Evolutionary conservation across 768 basidiomycete genomes (phyloP), one percentile per base, ranked within the genome.

Genomic region (Daedaleopsis nitida): DNA sequence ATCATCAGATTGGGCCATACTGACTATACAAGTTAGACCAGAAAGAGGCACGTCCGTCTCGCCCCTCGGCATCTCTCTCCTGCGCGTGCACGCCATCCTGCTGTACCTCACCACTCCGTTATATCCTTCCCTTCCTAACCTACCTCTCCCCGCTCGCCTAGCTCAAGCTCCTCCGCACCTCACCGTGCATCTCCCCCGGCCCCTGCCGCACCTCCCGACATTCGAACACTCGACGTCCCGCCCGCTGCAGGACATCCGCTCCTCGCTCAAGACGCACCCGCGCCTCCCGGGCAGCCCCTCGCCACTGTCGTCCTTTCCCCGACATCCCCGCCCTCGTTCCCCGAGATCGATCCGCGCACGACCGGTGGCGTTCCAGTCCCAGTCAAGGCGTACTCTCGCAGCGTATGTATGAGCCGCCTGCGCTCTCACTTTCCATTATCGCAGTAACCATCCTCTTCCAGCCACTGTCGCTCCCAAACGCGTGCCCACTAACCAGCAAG

Each of bases 41-140:
- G 62, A 67, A 27, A 70, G 71, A 21, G 68, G 75, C 23, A 60
- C 66, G 27, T 74, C 67, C 19, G 80, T 82, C 0, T 11, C 54
- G 14, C 85, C 92, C 32, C 78, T 94, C 24, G 92, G 94, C 71
- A 83, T 91, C 21, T 84, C 85, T 70, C 79, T 94, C 32, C 72
- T 83, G 54, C 86, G 88, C 1, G 80, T 80, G 13, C 88, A 89
- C 70, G 77, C 83, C 0, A 76, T 93, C 37, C 73, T 94, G n/a
- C 85, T 87, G 4, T 93, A 89, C 69, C 80, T 92, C 3, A 75
- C 76, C 14, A 80, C 81, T 1, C 88, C 90, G 7, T 86, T 0
- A 74, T 92, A 53, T 88, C 88, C 11, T 92, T n/a, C n/a, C n/a
- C n/a, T n/a, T 94, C 70, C 77, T 94, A 10, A 80, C 85, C 32